Evolutionary conservation across 176 grass and related monocot genomes (phyloP), one percentile per base, ranked within the genome.

Genomic region (Leersia perrieri): DNA sequence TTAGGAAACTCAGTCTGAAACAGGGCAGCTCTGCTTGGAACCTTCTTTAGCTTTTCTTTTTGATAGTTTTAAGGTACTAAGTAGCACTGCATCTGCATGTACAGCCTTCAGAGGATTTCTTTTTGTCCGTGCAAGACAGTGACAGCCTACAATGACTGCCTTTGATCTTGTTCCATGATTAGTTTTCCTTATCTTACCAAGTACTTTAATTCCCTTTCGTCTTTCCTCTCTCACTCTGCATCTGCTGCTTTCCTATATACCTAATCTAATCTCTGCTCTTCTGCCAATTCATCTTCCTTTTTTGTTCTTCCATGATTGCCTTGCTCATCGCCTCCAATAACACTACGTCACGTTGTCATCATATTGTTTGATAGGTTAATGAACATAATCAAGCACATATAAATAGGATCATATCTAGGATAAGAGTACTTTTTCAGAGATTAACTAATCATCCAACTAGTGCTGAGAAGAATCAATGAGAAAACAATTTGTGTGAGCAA

Each of bases 1-100:
- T 31, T 39, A 63, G 49, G 4, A 49, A 79, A 88, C n/a, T n/a
- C n/a, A n/a, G 73, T 73, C 23, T 61, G 73, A 60, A 82, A 28
- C 47, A 40, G 53, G 63, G 13, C 32, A 76, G 12, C 73, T 51
- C 47, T 57, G 30, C 51, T 69, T 22, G 71, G 81, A 51, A 78
- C 32, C 58, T 86, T 66, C 33, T 82, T 55, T 73, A 14, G 63
- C 63, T 71, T 74, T 67, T 45, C 51, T 82, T 78, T 74, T 78
- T 86, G 66, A 55, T 79, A 68, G 68, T 86, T 90, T 86, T 90
- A 90, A 90, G 83, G 88, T 86, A n/a, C n/a, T n/a, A 85, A 72
- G 66, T 82, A 72, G 51, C 88, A 62, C 28, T 63, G 32, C 28
- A 53, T 63, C 63, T 68, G 70, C 67, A 26, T 73, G 26, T 53